A percentile compares a stretch with the other conserved stretches of the same genome.
phyloP scores from a whole-genome alignment of 768 basidiomycete genomes.

The Mycena filopes region DNA sequence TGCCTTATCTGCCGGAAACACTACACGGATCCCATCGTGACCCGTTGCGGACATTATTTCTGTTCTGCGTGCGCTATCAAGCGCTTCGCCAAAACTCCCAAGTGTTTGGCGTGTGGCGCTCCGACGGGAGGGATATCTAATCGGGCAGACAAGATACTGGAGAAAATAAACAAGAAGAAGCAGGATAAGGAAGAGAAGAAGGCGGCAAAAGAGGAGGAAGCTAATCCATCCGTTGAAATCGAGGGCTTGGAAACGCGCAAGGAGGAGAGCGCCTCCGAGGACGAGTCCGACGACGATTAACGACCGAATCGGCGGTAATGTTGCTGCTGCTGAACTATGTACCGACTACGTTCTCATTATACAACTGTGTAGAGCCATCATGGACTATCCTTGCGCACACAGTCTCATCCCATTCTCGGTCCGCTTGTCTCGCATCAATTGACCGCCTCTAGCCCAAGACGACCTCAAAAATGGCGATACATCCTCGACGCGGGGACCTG shows the following conservation, averaged over 20 bases:
- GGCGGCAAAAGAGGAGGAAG: constrained; percentile 53
- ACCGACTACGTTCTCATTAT: constrained; percentile 19
- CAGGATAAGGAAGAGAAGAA: constrained; percentile 66
- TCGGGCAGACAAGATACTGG: constrained; percentile 91
- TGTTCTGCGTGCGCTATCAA: constrained; percentile 96
- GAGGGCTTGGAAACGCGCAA: constrained; percentile 60
- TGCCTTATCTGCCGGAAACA: constrained; percentile 96
- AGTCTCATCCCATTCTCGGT: constrained; percentile 20
- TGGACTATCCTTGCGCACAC: constrained; percentile 25
- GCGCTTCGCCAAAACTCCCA: constrained; percentile 92
- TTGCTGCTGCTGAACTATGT: constrained; percentile 8
- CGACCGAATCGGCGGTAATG: constrained; percentile 36
- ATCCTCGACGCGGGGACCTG: constrained; percentile 27
- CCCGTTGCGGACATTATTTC: constrained; percentile 97
- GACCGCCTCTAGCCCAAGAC: background rate
- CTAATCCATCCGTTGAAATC: constrained; percentile 61
- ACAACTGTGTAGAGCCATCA: constrained; percentile 1
- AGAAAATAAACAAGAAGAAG: constrained; percentile 82
- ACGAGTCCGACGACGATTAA: constrained; percentile 48
- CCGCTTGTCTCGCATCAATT: constrained; percentile 14
- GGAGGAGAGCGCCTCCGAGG: constrained; percentile 43
- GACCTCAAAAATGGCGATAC: constrained; percentile 2
- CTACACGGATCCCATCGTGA: constrained; percentile 95
- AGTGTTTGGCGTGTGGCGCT: constrained; percentile 93
- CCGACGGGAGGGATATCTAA: constrained; percentile 98